Conservation (phyloP, 805 yeast genomes). For the Yarrowia divulgata region DNA sequence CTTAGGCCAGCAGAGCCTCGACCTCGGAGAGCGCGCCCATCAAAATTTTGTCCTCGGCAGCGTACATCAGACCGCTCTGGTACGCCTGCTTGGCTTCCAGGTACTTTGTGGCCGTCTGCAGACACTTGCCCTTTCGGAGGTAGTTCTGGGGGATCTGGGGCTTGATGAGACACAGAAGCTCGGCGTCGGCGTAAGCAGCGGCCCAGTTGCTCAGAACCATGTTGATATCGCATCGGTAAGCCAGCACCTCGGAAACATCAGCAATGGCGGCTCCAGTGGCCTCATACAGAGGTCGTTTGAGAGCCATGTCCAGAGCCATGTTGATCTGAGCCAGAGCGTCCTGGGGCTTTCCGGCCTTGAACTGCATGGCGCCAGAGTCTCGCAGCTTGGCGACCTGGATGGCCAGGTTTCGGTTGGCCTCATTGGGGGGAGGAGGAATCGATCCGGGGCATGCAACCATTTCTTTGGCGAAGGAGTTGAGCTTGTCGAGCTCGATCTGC, state of each 20-base stretch:
- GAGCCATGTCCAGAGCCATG: conserved; percentile 53
- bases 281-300: conserved; percentile 54
- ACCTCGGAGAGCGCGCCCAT: conserved; percentile 43
- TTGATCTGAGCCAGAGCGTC: conserved; percentile 52
- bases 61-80: conserved; percentile 41
- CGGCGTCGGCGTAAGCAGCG: conserved; percentile 52
- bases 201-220: conserved; percentile 50
- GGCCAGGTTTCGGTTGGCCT: conserved; percentile 45
- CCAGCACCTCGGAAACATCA: conserved; percentile 49
- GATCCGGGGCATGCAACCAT: conserved; percentile 48
- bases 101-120: conserved; percentile 44
- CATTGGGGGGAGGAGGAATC: conserved; percentile 52
- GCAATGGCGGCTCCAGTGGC: conserved; percentile 49
- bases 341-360: conserved; percentile 45
- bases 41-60: conserved; percentile 42
- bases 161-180: conserved; percentile 49
- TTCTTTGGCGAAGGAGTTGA: conserved; percentile 49
- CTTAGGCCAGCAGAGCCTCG: conserved; percentile 40
- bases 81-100: conserved; percentile 45
- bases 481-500: conserved; percentile 44
- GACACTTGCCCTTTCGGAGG: conserved; percentile 50
- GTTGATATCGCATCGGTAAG: conserved; percentile 53
- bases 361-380: conserved; percentile 48
- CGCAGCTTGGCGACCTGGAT: conserved; percentile 50
- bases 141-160: conserved; percentile 49